Evolutionary conservation across 2,329 filamentous ascomycete genomes (phyloP), one percentile per base, ranked within the genome.

Genomic region (Hypoxylon rubiginosum): DNA sequence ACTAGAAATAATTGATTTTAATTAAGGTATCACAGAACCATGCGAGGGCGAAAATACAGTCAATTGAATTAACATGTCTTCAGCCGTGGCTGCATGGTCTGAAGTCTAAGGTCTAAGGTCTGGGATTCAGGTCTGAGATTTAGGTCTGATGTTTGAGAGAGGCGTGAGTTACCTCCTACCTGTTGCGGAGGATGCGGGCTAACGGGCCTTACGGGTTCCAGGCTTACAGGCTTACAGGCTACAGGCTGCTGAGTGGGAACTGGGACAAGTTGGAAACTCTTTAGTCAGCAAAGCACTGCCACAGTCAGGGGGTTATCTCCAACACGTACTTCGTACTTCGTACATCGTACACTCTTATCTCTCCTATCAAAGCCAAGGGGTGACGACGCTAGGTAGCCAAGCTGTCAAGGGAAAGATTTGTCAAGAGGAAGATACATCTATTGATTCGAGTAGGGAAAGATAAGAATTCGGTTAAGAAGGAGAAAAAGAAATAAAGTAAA

Each of bases 201-300:
- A n/a, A 49, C 64, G 53, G 54, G 32, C 55, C n/a, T n/a, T 26
- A 41, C 36, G 49, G 45, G 17, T n/a, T n/a, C n/a, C n/a, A n/a
- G n/a, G n/a, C n/a, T n/a, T n/a, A n/a, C n/a, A n/a, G n/a, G n/a
- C n/a, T n/a, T n/a, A n/a, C n/a, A n/a, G 17, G 36, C 15, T 39
- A 7, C 15, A 9, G 17, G 4, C 15, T 8, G 6, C 15, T 2
- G 17, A 9, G 6, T 17, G 36, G 36, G 36, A 34, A 34, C 4
- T 3, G 26, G 26, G 32, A 34, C 32, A 10, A 34, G 32, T 10
- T 39, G 15, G 39, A 43, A 8, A 15, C 30, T 9, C n/a, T 24
- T 69, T 69, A 67, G 66, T 71, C 66, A 71, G 68, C 63, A 10
- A 66, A 64, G n/a, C 71, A 74, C 72, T 65, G 72, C 72, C 72